Conservation (phyloP, 176 grass and related monocot species). For the Musa beccarii region DNA sequence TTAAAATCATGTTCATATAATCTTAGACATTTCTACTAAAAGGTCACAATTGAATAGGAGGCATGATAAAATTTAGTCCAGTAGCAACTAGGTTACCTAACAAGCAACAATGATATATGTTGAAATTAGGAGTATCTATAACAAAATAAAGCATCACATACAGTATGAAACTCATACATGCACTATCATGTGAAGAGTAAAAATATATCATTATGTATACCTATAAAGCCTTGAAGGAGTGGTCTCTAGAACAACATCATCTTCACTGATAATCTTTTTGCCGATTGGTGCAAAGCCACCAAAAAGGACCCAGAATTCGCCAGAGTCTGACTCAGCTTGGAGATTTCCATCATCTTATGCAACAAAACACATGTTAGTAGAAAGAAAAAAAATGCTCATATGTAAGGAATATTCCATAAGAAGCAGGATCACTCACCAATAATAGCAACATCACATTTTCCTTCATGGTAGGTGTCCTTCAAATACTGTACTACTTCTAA, state of each 20-base stretch:
- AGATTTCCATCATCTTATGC: slow-evolving; percentile 5
- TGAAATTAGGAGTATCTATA: no score
- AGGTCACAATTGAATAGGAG: no score
- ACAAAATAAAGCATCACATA: no score
- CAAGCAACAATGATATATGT: no score
- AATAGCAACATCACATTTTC: slow-evolving; percentile 14
- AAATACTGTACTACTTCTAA: no score
- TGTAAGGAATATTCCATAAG: neutral
- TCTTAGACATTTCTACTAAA: no score
- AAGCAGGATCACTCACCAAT: neutral
- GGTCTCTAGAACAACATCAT: slow-evolving; percentile 3
- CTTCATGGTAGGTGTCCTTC: neutral
- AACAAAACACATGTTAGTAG: neutral
- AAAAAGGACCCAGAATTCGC: no score
- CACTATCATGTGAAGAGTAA: neutral
- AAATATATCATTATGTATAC: neutral
- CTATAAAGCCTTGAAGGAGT: slow-evolving; percentile 2
- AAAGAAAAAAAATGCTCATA: neutral
- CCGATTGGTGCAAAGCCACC: neutral
- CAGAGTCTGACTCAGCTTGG: neutral
- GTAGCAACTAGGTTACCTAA: no score
- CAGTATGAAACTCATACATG: no score
- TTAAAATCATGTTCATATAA: no score
- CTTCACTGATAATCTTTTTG: neutral
- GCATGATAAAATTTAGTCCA: no score